Evolutionary conservation across 352 stramenopile species (phyloP), one percentile per base, ranked within the genome.

Genomic region (Phytopythium sindhum): DNA sequence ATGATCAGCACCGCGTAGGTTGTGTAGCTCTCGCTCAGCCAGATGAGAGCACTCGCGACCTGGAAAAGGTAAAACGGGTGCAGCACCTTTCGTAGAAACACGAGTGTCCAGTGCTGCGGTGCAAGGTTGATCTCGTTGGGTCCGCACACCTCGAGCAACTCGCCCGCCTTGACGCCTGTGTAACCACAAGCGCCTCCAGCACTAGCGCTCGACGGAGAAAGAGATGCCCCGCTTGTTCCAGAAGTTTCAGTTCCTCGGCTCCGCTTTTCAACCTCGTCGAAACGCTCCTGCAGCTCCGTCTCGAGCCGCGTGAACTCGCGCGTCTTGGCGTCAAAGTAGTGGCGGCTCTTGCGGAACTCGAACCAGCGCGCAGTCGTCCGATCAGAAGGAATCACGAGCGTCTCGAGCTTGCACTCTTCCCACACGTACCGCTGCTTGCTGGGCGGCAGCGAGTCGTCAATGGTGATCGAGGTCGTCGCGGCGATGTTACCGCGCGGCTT

Each of bases 31-130:
- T 92, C 80, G 52, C 68, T 78, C 42, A 92, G 61, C 86, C 86
- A 94, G 53, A 94, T 73, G 37, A 87, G 23, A 9, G 78, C 80
- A 35, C 83, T 90, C 24, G 78, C 54, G 19, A 90, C 64, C 60
- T 93, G 85, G 63, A 93, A 91, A 21, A 93, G 64, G 66, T 93
- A 93, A 66, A 92, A 93, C 56, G 85, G 85, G 29, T 93, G 85
- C 21, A 90, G 50, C 17, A 92, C 68, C 54, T 91, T 91, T 41
- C 80, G 75, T 12, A 92, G 60, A 10, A 93, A 68, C 53, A 90
- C 76, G 11, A 29, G 23, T 0, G 65, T 69, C 77, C 78, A 86
- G 14, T 75, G 75, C 56, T 77, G 61, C 10, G 83, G 64, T 44
- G 72, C 57, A 17, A 93, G 61, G 8, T 84, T 70, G 61, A 93